These are phyloP conservation scores for Diaporthe batatas DNA, from an alignment of 2,329 filamentous ascomycete species.

Conservation along the genomic window DNA sequence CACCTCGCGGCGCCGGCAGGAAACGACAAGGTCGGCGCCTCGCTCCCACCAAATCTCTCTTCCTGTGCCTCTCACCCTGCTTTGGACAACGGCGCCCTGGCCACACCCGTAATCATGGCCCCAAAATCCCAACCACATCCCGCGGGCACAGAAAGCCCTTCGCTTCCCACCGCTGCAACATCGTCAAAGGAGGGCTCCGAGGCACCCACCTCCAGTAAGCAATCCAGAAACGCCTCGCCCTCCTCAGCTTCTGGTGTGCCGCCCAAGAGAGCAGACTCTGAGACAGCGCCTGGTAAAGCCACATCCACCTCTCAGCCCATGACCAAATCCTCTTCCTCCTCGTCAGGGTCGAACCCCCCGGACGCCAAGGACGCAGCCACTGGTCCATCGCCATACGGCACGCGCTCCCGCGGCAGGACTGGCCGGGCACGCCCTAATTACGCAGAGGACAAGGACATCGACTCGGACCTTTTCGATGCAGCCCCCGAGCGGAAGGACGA, in stretches of 20 bases:
- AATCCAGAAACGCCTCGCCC: conserved; percentile 45
- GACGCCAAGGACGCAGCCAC: conserved; percentile 65
- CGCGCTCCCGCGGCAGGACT: conserved; percentile 89
- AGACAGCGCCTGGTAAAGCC: conserved; percentile 43
- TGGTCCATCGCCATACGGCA: conserved; percentile 83
- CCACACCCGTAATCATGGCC: conserved; percentile 49
- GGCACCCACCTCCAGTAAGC: conserved; percentile 46
- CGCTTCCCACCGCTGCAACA: conserved; percentile 46
- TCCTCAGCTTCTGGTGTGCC: conserved; percentile 48
- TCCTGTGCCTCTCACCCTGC: background rate
- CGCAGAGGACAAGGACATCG: conserved; percentile 91
- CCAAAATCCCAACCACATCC: conserved; percentile 53
- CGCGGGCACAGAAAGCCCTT: conserved; percentile 47
- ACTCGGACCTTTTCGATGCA: conserved; percentile 86
- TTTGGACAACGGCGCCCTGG: conserved; percentile 32
- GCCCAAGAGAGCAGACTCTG: conserved; percentile 51
- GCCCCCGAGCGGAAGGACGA: conserved; percentile 67
- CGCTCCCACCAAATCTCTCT: conserved; percentile 17
- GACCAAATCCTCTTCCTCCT: conserved; percentile 63
- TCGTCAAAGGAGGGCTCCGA: conserved; percentile 48
- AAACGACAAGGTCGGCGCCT: conserved; percentile 41
- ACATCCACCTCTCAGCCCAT: conserved; percentile 57
- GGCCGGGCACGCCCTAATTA: conserved; percentile 90
- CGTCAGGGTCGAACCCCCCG: conserved; percentile 58
- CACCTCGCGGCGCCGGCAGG: conserved; percentile 41